These are phyloP conservation scores for Leccinum pachyderme DNA, from an alignment of 1,284 basidiomycete genomes.

Conservation along the genomic window DNA sequence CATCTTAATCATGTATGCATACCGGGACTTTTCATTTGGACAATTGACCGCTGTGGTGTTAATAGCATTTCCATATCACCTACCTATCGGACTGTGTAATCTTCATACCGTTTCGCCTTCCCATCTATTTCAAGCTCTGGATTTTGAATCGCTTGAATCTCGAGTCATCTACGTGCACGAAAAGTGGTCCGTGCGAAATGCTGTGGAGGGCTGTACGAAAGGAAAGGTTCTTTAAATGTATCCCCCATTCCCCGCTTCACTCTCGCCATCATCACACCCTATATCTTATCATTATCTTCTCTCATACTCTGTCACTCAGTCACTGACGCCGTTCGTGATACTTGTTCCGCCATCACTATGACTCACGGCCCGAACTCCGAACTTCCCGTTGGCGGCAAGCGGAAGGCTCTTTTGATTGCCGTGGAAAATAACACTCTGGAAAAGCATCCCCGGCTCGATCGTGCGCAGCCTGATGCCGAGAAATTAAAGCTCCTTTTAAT, in stretches of 20 bases:
- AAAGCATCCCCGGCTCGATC: constrained; percentile 5
- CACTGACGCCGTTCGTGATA: not conserved
- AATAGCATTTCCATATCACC: not conserved
- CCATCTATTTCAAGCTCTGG: not conserved
- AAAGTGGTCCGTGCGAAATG: not conserved
- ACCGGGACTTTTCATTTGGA: constrained; percentile 3
- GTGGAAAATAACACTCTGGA: constrained; percentile 7
- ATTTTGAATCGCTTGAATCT: not conserved
- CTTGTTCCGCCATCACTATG: constrained; percentile 5
- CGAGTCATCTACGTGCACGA: not conserved
- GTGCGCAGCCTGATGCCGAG: constrained; percentile 16
- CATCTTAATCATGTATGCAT: constrained; percentile 5
- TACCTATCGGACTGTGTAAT: not conserved
- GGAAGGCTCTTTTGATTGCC: constrained; percentile 24
- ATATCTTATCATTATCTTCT: constrained; percentile 23
- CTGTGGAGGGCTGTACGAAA: constrained; percentile 11
- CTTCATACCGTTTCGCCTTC: not conserved
- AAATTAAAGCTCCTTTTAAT: constrained; percentile 18
- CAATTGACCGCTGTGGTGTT: constrained; percentile 7
- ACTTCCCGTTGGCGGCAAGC: not conserved
- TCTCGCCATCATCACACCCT: not conserved
- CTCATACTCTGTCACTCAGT: no score
- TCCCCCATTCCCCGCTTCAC: not conserved
- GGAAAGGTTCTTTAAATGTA: constrained; percentile 4
- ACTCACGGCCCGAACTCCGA: not conserved